These are phyloP conservation scores for Cladosporium colombiae DNA, from an alignment of 2,329 filamentous ascomycete species.

Conservation along the genomic window DNA sequence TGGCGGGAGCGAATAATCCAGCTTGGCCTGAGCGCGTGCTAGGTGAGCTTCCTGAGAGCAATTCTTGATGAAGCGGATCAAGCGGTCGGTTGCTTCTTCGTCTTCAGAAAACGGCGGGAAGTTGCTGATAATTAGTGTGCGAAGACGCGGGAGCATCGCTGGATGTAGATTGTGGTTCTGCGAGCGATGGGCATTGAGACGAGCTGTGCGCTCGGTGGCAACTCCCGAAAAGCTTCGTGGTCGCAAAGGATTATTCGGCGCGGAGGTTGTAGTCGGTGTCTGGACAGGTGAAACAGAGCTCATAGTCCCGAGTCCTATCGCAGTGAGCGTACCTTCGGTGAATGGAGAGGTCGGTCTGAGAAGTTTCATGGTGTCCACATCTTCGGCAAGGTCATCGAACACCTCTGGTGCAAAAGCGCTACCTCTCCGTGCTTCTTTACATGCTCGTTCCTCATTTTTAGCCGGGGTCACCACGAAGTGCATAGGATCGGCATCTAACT, in stretches of 20 bases:
- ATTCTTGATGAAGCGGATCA: slow-evolving; percentile 57
- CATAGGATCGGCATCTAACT: slow-evolving; percentile 41
- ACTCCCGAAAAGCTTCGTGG: slow-evolving; percentile 36
- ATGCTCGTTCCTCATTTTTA: slow-evolving; percentile 30
- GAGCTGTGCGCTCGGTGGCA: slow-evolving; percentile 31
- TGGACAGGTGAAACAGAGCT: slow-evolving; percentile 14
- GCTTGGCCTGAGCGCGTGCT: slow-evolving; percentile 53
- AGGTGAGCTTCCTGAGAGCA: slow-evolving; percentile 58
- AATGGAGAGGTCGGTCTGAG: slow-evolving; percentile 27
- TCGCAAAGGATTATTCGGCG: slow-evolving; percentile 21
- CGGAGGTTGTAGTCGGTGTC: slow-evolving; percentile 11
- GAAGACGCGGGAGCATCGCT: slow-evolving; percentile 55
- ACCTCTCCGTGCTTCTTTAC: slow-evolving; percentile 39
- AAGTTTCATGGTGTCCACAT: slow-evolving; percentile 24
- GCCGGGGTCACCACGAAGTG: slow-evolving; percentile 37
- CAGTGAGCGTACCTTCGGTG: slow-evolving; percentile 23
- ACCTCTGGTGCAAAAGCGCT: slow-evolving; percentile 51
- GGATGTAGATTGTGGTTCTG: slow-evolving; percentile 49
- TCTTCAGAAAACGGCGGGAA: slow-evolving; percentile 45
- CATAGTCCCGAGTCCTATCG: slow-evolving; percentile 12
- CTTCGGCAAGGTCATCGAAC: slow-evolving; percentile 32
- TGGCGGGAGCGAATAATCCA: slow-evolving; percentile 62
- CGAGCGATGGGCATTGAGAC: slow-evolving; percentile 29
- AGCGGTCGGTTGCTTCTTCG: slow-evolving; percentile 45
- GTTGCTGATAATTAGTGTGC: slow-evolving; percentile 58